Conservation (phyloP, 192 early-diverging fungal genomes). For the Entomortierella lignicola region DNA sequence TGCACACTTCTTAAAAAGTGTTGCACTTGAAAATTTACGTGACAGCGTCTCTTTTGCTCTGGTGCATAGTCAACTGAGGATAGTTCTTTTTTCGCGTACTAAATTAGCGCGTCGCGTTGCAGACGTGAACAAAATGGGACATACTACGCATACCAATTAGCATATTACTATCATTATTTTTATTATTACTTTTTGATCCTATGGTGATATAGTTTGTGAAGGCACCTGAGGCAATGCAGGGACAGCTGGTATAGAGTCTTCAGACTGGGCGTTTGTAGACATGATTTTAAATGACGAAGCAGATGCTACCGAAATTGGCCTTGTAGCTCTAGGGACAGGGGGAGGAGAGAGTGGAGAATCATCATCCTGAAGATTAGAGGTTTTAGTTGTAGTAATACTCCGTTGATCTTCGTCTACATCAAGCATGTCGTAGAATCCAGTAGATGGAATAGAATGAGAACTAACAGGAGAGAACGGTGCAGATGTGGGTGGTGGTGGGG, state of each 20-base stretch:
- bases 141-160: neutral
- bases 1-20: too few species aligned
- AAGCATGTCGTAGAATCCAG: constrained; percentile 41
- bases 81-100: too few species aligned
- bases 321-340: constrained; percentile 31
- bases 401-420: neutral
- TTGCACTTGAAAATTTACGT: too few species aligned
- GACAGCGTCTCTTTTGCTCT: too few species aligned
- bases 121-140: too few species aligned
- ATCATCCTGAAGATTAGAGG: neutral
- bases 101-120: too few species aligned
- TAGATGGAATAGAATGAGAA: constrained; percentile 8
- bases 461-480: constrained; percentile 8
- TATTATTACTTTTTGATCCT: neutral
- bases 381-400: neutral
- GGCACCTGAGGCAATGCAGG: constrained; percentile 9
- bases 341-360: constrained; percentile 4
- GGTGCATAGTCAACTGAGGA: too few species aligned
- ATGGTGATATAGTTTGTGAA: neutral
- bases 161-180: neutral
- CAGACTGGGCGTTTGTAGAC: neutral
- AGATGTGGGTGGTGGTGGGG: constrained; percentile 20
- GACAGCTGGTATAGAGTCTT: constrained; percentile 23
- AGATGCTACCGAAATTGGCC: constrained; percentile 23
- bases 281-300: constrained; percentile 11